Conservation (phyloP, 75 land plant species). For the Pinus taeda region DNA sequence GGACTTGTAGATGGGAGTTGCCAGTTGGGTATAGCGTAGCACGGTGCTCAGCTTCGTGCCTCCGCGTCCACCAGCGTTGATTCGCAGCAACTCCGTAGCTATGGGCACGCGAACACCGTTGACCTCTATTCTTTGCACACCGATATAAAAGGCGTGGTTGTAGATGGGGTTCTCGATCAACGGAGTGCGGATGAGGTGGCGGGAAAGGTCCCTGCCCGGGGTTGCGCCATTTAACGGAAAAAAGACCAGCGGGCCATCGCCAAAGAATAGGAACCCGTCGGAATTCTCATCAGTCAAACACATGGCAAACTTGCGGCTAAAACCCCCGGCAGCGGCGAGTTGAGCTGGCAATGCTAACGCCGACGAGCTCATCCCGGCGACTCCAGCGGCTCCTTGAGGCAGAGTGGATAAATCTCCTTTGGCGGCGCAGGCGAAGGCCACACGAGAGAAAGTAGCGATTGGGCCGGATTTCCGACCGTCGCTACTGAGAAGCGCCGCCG, state of each 20-base stretch:
- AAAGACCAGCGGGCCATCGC: background rate
- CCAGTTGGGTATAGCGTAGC: constrained; percentile 7
- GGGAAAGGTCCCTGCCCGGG: background rate
- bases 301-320: too few species aligned
- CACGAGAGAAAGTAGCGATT: constrained; percentile 9
- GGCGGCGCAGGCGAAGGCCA: constrained; percentile 35
- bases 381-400: constrained; percentile 10
- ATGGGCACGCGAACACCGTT: background rate
- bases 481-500: constrained; percentile 15
- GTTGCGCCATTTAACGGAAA: background rate
- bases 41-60: constrained; percentile 1
- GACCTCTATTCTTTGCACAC: background rate
- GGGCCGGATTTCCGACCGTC: constrained; percentile 6
- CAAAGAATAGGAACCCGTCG: background rate
- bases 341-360: constrained; percentile 31
- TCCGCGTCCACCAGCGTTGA: background rate
- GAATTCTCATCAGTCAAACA: too few species aligned
- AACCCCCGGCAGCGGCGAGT: background rate
- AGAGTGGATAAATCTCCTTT: too few species aligned
- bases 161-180: background rate
- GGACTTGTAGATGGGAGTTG: background rate
- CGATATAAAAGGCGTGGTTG: constrained; percentile 6
- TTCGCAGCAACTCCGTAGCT: background rate
- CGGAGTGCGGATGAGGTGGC: constrained; percentile 8
- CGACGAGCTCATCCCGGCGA: constrained; percentile 8